A percentile compares a stretch with the other conserved stretches of the same genome.
These are phyloP conservation scores for Leccinellum albellum DNA, from an alignment of 768 basidiomycete genomes.

Conservation along the genomic window DNA sequence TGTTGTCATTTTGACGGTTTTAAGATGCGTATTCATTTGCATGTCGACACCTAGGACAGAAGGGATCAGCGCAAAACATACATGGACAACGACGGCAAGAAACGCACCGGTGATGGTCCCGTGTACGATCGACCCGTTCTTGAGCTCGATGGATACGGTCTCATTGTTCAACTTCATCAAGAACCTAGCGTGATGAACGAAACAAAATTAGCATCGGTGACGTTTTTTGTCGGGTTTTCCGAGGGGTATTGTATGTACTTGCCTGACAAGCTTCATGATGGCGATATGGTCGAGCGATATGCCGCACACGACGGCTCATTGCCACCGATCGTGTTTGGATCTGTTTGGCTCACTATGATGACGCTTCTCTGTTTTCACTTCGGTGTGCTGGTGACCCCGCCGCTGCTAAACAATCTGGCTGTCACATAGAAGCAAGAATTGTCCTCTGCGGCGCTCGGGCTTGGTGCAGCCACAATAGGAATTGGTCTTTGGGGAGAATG, in stretches of 20 bases:
- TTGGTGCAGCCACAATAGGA: too few species aligned
- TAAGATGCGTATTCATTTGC: constrained; percentile 99
- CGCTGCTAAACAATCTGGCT: background rate
- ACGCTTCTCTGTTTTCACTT: too few species aligned
- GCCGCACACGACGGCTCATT: background rate
- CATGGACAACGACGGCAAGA: background rate
- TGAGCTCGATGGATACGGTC: constrained; percentile 96
- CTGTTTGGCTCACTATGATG: constrained; percentile 10
- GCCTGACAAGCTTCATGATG: constrained; percentile 86
- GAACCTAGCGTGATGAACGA: constrained; percentile 53
- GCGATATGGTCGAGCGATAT: constrained; percentile 25
- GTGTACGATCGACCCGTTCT: constrained; percentile 93
- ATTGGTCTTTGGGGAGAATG: too few species aligned
- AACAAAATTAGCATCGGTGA: constrained; percentile 21
- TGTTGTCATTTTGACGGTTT: constrained; percentile 95
- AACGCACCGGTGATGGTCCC: constrained; percentile 92
- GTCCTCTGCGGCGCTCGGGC: too few species aligned
- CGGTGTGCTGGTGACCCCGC: background rate
- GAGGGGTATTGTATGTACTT: constrained; percentile 11
- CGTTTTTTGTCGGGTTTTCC: constrained; percentile 3
- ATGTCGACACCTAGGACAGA: constrained; percentile 82
- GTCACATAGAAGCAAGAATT: too few species aligned
- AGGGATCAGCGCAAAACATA: background rate
- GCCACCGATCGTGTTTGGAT: constrained; percentile 22
- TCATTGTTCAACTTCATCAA: constrained; percentile 99